Conservation (phyloP, 2,329 filamentous ascomycete genomes). For the Zasmidium cellare region DNA sequence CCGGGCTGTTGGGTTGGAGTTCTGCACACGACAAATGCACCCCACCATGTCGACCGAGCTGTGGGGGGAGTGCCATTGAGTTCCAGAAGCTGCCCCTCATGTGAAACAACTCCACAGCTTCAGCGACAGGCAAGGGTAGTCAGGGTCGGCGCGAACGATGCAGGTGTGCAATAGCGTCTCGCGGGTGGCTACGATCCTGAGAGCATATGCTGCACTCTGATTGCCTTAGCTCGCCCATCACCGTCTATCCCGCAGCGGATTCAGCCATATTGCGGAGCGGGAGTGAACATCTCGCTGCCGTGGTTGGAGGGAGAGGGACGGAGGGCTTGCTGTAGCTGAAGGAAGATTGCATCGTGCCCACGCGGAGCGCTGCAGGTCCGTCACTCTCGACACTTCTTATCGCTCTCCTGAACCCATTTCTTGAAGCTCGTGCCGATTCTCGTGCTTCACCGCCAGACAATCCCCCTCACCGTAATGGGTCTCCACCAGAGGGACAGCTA, state of each 20-base stretch:
- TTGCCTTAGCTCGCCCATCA: neutral
- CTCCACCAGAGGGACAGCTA: neutral
- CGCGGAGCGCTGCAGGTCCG: neutral
- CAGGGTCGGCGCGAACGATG: slow-evolving; percentile 1
- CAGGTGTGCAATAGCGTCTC: neutral
- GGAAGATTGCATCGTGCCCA: neutral
- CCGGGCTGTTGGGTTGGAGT: neutral
- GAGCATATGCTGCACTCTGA: neutral
- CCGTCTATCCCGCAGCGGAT: neutral
- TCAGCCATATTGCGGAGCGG: neutral
- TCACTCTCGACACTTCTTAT: neutral
- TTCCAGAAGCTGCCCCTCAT: slow-evolving; percentile 4
- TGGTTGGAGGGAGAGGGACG: neutral
- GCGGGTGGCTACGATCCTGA: neutral
- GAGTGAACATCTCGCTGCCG: neutral
- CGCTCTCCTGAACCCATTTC: neutral
- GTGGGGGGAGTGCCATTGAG: neutral
- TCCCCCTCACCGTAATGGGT: neutral
- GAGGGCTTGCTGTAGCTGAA: neutral
- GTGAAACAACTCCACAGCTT: neutral
- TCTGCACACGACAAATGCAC: neutral
- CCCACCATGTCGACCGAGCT: neutral
- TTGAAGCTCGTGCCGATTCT: neutral
- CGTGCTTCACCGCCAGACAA: neutral
- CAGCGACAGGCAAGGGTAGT: neutral